A percentile compares a stretch with the other conserved stretches of the same genome.
These are phyloP conservation scores for Aspergillus fumigatiaffinis DNA, from an alignment of 2,329 filamentous ascomycete species.

Conservation along the genomic window DNA sequence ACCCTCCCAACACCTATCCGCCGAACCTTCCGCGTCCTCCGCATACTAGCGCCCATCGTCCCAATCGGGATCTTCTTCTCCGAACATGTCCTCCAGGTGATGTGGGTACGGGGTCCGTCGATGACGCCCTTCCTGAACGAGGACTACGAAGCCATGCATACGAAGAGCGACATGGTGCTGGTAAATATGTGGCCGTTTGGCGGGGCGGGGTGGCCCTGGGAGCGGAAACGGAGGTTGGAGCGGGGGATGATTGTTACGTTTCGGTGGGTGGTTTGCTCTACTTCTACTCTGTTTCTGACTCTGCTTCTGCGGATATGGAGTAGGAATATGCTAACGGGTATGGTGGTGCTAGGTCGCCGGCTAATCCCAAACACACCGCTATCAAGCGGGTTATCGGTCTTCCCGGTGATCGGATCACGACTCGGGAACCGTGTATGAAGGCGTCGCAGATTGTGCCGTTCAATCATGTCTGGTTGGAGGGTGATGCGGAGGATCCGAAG, in stretches of 20 bases:
- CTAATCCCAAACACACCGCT: slow-evolving; percentile 62
- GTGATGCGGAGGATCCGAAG: slow-evolving; percentile 66
- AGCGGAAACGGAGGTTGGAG: slow-evolving; percentile 52
- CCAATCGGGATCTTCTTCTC: slow-evolving; percentile 39
- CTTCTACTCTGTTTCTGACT: background rate
- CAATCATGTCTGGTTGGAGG: slow-evolving; percentile 93
- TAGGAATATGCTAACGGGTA: background rate
- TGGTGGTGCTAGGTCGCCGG: slow-evolving; percentile 57
- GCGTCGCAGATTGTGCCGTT: slow-evolving; percentile 60
- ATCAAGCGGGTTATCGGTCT: slow-evolving; percentile 83
- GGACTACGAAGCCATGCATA: slow-evolving; percentile 49
- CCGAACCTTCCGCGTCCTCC: slow-evolving; percentile 22
- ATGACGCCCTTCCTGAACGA: slow-evolving; percentile 78
- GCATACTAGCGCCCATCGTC: slow-evolving; percentile 29
- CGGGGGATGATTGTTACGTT: slow-evolving; percentile 74
- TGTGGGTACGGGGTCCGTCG: slow-evolving; percentile 49
- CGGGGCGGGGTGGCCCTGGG: slow-evolving; percentile 50
- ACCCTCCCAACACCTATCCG: slow-evolving; percentile 25
- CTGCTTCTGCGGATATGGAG: slow-evolving; percentile 1
- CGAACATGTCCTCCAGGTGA: slow-evolving; percentile 39
- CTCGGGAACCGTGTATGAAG: slow-evolving; percentile 58
- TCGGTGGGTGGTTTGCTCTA: slow-evolving; percentile 20
- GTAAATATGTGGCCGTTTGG: slow-evolving; percentile 38
- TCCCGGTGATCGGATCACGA: slow-evolving; percentile 71
- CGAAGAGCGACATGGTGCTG: slow-evolving; percentile 40